Conservation (phyloP, 2,329 filamentous ascomycete genomes). For the Diplocarpon rosae region DNA sequence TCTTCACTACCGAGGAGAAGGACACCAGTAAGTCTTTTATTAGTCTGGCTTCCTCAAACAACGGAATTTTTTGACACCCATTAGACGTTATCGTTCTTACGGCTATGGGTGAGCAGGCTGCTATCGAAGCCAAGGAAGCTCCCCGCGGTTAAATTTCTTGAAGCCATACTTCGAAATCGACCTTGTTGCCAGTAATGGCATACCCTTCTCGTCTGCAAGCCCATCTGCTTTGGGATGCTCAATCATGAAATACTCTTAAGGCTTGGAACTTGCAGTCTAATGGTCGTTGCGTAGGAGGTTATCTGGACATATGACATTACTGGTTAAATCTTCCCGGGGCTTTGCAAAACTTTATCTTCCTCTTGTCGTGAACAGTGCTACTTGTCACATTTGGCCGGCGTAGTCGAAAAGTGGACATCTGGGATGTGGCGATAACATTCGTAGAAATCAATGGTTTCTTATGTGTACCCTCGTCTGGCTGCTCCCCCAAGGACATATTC, state of each 20-base stretch:
- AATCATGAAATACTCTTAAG: slow-evolving; percentile 20
- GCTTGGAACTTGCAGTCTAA: slow-evolving; percentile 29
- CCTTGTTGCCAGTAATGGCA: slow-evolving; percentile 24
- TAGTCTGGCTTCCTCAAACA: background rate
- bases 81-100: slow-evolving; percentile 84
- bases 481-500: no score
- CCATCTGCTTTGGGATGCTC: slow-evolving; percentile 13
- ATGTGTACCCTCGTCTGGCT: background rate
- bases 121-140: slow-evolving; percentile 91
- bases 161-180: slow-evolving; percentile 19
- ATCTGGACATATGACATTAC: slow-evolving; percentile 35
- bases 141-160: slow-evolving; percentile 33
- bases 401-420: slow-evolving; percentile 27
- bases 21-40: slow-evolving; percentile 67
- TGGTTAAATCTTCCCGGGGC: slow-evolving; percentile 27
- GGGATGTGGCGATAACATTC: slow-evolving; percentile 22
- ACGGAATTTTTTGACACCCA: background rate
- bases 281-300: slow-evolving; percentile 33
- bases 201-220: slow-evolving; percentile 20
- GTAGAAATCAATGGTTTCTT: slow-evolving; percentile 24
- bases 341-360: slow-evolving; percentile 22
- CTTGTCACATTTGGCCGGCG: slow-evolving; percentile 26
- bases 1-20: slow-evolving; percentile 77
- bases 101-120: slow-evolving; percentile 90
- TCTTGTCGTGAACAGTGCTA: slow-evolving; percentile 23